Conservation (phyloP, 768 basidiomycete genomes). For the Plicaturopsis crispa region DNA sequence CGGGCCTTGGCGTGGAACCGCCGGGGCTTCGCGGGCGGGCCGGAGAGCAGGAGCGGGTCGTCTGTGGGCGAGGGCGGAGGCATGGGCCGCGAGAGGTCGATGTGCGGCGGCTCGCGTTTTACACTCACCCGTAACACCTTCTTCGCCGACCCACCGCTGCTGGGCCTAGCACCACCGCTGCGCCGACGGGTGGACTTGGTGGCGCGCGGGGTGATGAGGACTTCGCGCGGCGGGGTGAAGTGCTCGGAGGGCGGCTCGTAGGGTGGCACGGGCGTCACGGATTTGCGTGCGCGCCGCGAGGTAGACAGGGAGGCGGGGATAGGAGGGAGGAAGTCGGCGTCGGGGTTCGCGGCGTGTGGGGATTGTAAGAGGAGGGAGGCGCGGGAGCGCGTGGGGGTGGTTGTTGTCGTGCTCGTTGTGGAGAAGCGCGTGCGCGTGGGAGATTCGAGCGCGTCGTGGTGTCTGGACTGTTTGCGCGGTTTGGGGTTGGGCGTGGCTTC, state of each 20-base stretch:
- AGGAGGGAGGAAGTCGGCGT: conserved; percentile 40
- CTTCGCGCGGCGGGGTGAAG: conserved; percentile 66
- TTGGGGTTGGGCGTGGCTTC: conserved; percentile 56
- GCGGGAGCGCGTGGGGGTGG: conserved; percentile 19
- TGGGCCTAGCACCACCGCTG: conserved; percentile 11
- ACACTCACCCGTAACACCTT: conserved; percentile 17
- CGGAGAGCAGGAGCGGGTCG: conserved; percentile 62
- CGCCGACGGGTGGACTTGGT: conserved; percentile 34
- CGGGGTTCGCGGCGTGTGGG: conserved; percentile 39
- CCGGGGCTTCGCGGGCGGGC: conserved; percentile 20
- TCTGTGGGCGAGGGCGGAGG: conserved; percentile 72
- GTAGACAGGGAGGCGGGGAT: conserved; percentile 14
- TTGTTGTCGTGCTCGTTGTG: not conserved
- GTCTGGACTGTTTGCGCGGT: conserved; percentile 40
- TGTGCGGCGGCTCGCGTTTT: conserved; percentile 62
- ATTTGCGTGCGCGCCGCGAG: conserved; percentile 25
- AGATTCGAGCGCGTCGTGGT: conserved; percentile 6
- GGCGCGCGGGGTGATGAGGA: conserved; percentile 35
- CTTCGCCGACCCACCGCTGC: conserved; percentile 14
- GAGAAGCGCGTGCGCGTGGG: not conserved
- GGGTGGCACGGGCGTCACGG: conserved; percentile 43
- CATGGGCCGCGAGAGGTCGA: conserved; percentile 49
- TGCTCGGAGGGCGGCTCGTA: conserved; percentile 63
- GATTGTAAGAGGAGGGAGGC: conserved; percentile 20
- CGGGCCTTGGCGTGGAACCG: not conserved